These are phyloP conservation scores for Phaeotremella fagi DNA, from an alignment of 768 basidiomycete species.

Conservation along the genomic window DNA sequence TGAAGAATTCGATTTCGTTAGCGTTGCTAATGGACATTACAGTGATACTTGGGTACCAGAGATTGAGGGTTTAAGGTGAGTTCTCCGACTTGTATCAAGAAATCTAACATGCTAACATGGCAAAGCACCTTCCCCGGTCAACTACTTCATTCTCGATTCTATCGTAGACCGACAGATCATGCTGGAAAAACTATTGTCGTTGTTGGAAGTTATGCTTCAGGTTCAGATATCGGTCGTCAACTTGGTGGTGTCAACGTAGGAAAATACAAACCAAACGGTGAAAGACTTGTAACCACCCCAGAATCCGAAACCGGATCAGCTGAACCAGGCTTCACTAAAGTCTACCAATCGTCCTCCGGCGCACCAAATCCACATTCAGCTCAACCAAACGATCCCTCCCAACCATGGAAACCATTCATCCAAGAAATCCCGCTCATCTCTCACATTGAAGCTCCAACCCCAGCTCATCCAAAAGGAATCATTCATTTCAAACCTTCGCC, in stretches of 20 bases:
- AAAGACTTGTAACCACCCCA: no score
- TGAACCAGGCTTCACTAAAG: conserved; percentile 18
- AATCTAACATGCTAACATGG: neutral
- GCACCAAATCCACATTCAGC: conserved; percentile 15
- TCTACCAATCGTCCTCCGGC: conserved; percentile 35
- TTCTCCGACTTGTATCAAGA: conserved; percentile 1
- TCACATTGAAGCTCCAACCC: conserved; percentile 12
- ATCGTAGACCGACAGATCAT: conserved; percentile 36
- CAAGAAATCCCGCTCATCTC: conserved; percentile 29
- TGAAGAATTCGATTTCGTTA: conserved; percentile 45
- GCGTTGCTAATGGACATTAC: conserved; percentile 48
- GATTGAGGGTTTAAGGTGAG: conserved; percentile 39
- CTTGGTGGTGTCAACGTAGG: conserved; percentile 20
- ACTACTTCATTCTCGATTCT: conserved; percentile 48
- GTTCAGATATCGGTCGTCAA: conserved; percentile 47
- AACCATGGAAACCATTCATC: conserved; percentile 45
- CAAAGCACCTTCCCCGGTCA: conserved; percentile 39
- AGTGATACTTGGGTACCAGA: conserved; percentile 45
- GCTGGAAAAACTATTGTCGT: conserved; percentile 46
- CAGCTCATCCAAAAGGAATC: conserved; percentile 4
- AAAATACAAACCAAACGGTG: neutral
- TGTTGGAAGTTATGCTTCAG: conserved; percentile 49
- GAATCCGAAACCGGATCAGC: neutral
- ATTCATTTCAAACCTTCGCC: conserved; percentile 33
- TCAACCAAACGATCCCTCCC: conserved; percentile 11